These are phyloP conservation scores for Noccaea caerulescens DNA, from an alignment of 345 rosid species.

Conservation along the genomic window DNA sequence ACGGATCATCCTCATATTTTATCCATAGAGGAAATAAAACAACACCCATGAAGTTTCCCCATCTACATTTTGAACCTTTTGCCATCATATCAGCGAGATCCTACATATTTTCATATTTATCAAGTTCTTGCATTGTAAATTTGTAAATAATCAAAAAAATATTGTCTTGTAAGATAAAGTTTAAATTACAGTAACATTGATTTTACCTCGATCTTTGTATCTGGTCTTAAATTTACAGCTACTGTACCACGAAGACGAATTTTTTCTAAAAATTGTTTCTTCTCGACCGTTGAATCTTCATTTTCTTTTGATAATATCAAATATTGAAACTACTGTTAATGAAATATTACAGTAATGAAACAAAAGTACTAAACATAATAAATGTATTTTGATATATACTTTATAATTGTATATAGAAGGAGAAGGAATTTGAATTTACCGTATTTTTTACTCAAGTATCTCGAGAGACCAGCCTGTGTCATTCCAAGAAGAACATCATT, in stretches of 20 bases:
- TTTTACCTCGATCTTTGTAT: slow-evolving; percentile 55
- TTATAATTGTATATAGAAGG: neutral
- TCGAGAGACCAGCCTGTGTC: slow-evolving; percentile 69
- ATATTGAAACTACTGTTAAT: neutral
- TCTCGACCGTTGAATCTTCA: slow-evolving; percentile 30
- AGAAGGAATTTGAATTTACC: slow-evolving; percentile 44
- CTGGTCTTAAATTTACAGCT: slow-evolving; percentile 55
- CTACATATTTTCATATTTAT: slow-evolving; percentile 19
- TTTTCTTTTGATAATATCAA: neutral
- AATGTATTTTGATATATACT: neutral
- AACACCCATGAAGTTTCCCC: slow-evolving; percentile 60
- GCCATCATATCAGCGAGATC: slow-evolving; percentile 56
- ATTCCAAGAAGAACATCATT: slow-evolving; percentile 69
- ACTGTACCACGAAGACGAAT: slow-evolving; percentile 37
- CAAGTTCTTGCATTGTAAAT: neutral
- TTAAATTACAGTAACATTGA: neutral
- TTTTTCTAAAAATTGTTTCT: neutral
- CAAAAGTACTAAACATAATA: too few relatives aligned
- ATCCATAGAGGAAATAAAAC: slow-evolving; percentile 52
- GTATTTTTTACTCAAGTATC: slow-evolving; percentile 50
- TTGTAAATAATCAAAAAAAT: neutral
- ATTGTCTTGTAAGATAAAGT: neutral
- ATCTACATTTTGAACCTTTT: slow-evolving; percentile 44
- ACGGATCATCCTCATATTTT: slow-evolving; percentile 46
- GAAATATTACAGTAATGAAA: neutral